phyloP scores from a whole-genome alignment of 176 grass and related monocot genomes.

The Avena sativa region DNA sequence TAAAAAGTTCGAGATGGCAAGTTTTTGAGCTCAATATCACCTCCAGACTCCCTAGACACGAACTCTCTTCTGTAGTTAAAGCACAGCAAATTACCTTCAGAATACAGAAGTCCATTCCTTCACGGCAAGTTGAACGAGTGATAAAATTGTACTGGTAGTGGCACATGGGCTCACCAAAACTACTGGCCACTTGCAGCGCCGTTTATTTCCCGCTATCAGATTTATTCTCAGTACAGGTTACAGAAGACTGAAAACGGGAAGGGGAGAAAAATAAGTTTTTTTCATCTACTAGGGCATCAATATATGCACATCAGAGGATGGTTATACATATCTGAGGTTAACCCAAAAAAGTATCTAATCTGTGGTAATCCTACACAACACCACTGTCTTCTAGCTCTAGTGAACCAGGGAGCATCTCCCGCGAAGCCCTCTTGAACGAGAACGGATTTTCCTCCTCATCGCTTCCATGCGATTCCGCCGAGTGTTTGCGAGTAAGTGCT shows the following conservation, averaged over 20 bases:
- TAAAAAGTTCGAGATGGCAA: not conserved
- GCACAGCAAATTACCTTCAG: not conserved
- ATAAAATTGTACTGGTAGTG: not conserved
- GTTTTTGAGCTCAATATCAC: not conserved
- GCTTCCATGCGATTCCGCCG: slow-evolving; percentile 47
- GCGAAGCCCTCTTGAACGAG: slow-evolving; percentile 62
- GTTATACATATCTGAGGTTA: slow-evolving; percentile 29
- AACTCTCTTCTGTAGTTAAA: not conserved
- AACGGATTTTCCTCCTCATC: slow-evolving; percentile 48
- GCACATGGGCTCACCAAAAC: not conserved
- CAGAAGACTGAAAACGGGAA: not conserved
- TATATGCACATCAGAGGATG: slow-evolving; percentile 38
- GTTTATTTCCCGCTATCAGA: not conserved
- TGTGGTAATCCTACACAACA: slow-evolving; percentile 43
- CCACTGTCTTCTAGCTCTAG: slow-evolving; percentile 51
- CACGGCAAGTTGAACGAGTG: not conserved
- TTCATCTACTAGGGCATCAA: slow-evolving; percentile 29
- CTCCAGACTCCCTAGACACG: not conserved
- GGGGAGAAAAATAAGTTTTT: slow-evolving; percentile 5
- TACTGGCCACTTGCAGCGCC: not conserved
- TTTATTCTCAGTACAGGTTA: slow-evolving; percentile 42
- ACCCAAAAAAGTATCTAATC: slow-evolving; percentile 39
- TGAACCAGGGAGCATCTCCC: slow-evolving; percentile 52
- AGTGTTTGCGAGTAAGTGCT: slow-evolving; percentile 37
- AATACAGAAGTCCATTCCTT: not conserved